Evolutionary conservation across 768 basidiomycete species (phyloP).

Genomic region (Hemileccinum impolitum): DNA sequence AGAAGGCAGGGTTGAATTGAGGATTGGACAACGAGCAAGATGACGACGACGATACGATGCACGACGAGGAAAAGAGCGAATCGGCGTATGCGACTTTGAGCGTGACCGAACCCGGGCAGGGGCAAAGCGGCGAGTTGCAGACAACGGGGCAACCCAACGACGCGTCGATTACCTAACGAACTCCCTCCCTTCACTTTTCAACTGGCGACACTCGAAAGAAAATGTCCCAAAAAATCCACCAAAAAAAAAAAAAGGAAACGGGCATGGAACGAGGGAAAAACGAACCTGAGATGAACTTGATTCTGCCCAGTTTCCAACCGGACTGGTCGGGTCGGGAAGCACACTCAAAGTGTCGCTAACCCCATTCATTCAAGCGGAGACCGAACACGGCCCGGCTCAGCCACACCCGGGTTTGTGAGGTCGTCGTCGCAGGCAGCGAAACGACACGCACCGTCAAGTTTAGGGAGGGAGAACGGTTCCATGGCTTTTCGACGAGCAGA

Average conservation of each 20-base stretch:
- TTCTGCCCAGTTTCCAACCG: slow-evolving; percentile 12
- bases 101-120: slow-evolving; percentile 21
- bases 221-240: neutral
- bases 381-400: neutral
- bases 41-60: slow-evolving; percentile 2
- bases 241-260: slow-evolving; percentile 9
- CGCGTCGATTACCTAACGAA: slow-evolving; percentile 34
- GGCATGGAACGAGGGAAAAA: neutral
- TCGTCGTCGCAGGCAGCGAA: slow-evolving; percentile 8
- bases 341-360: neutral
- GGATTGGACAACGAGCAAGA: neutral
- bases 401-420: slow-evolving; percentile 7
- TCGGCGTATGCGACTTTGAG: neutral
- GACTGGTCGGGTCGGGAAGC: slow-evolving; percentile 6
- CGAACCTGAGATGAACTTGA: neutral
- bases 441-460: neutral
- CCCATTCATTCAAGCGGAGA: slow-evolving; percentile 17
- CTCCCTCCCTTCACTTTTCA: slow-evolving; percentile 20
- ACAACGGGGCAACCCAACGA: slow-evolving; percentile 21
- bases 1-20: too few species aligned
- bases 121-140: slow-evolving; percentile 22
- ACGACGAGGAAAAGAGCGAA: neutral
- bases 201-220: slow-evolving; percentile 20
- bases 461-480: neutral
- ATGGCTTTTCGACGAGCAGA: too few species aligned